A percentile compares a stretch with the other conserved stretches of the same genome.
Conservation (phyloP, 176 grass and related monocot species). For the Ensete glaucum region DNA sequence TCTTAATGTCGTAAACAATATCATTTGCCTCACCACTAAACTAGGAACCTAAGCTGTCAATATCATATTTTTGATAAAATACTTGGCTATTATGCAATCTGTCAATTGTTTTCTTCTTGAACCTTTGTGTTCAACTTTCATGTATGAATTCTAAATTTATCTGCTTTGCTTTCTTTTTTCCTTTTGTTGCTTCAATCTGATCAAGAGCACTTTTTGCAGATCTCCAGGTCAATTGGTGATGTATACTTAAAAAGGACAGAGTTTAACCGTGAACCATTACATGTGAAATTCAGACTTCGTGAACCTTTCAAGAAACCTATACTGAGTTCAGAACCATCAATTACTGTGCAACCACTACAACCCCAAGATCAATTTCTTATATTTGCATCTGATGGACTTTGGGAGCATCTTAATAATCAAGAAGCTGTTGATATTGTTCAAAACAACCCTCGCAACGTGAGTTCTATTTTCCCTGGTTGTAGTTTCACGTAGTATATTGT, state of each 20-base stretch:
- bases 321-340: slow-evolving; percentile 76
- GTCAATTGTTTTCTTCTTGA: neutral
- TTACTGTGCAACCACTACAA: slow-evolving; percentile 50
- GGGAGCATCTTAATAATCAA: slow-evolving; percentile 93
- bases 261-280: slow-evolving; percentile 76
- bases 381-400: slow-evolving; percentile 94
- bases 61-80: too few species aligned
- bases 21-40: too few species aligned
- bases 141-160: neutral
- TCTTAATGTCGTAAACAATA: too few species aligned
- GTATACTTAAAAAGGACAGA: slow-evolving; percentile 76
- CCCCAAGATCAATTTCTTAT: slow-evolving; percentile 80
- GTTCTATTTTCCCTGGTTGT: slow-evolving; percentile 13
- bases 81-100: neutral
- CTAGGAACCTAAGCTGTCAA: too few species aligned
- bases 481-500: neutral
- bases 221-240: slow-evolving; percentile 86
- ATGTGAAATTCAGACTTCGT: slow-evolving; percentile 64
- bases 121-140: neutral
- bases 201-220: slow-evolving; percentile 28
- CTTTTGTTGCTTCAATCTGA: neutral
- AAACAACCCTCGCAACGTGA: slow-evolving; percentile 46
- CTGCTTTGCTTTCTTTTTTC: neutral
- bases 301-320: slow-evolving; percentile 75
- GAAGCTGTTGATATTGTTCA: slow-evolving; percentile 92